Base-by-base conservation (phyloP, 2,329 filamentous ascomycete species). In the Endoconidiophora laricicola region DNA sequence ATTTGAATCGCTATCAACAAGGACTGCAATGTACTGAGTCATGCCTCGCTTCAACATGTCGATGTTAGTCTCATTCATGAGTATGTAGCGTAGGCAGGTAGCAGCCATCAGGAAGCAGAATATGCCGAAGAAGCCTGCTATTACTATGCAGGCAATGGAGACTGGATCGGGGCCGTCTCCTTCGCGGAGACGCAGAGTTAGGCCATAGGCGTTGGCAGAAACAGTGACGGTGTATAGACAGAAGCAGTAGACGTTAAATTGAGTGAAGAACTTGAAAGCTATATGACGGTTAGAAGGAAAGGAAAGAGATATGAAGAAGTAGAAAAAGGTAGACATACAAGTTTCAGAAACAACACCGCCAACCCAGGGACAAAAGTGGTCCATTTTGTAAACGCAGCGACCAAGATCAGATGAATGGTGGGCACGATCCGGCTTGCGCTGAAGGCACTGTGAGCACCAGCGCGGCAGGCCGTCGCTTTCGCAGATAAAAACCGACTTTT, bases 331-430 rank as follows among this genome's bases (percentile, higher is more conserved):
- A 6, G 10, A 63, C 74, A 61, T 58, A 78, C 74, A 78, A 1
- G 78, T 87, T 62, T 95, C 88, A 0, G 79, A 83, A 7, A 98
- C 80, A 56, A 94, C 84, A 20, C 90, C 91, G 3, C 90, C 90
- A n/a, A 94, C 88, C 83, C 83, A 96, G 0, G 90, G 91, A 60
- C 91, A 98, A 59, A 88, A 91, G 60, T 96, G 90, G 55, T 96
- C 90, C 83, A 95, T 91, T 59, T 91, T 91, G 39, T 74, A 69
- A 20, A 94, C 83, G 60, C 90, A 96, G 41, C 86, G 74, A 46
- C 78, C 78, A 10, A 91, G 69, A 60, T 94, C 85, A 48, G 80
- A 80, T 59, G 83, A 93, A 63, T 96, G 90, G 61, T 94, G 87
- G 2, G 83, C 76, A 3, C 90, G 75, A 59, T 95, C 90, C 0